phyloP scores from a whole-genome alignment of 345 rosid genomes.

The Firmiana major region DNA sequence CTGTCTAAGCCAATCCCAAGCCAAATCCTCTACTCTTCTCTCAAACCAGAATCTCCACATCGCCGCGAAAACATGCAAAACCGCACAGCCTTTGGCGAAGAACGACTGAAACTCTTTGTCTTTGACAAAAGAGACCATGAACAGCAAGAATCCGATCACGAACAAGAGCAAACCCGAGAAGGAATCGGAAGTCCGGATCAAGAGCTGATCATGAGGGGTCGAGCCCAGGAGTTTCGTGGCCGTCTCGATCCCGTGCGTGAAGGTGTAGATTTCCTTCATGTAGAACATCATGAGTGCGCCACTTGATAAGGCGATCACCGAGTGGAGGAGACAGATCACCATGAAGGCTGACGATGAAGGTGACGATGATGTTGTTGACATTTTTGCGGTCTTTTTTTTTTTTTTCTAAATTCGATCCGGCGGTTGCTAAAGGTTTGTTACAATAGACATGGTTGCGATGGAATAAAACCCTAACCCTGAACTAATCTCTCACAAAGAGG shows the following conservation, averaged over 20 bases:
- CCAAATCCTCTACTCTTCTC: slow-evolving; percentile 55
- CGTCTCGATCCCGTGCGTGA: slow-evolving; percentile 54
- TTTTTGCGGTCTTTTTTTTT: neutral
- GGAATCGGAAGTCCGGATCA: slow-evolving; percentile 67
- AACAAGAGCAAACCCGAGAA: slow-evolving; percentile 66
- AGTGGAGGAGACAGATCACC: slow-evolving; percentile 62
- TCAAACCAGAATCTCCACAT: slow-evolving; percentile 56
- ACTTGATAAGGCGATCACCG: slow-evolving; percentile 51
- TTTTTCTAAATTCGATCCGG: neutral
- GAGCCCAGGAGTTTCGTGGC: slow-evolving; percentile 58
- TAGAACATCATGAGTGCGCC: slow-evolving; percentile 68
- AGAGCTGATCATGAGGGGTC: slow-evolving; percentile 64
- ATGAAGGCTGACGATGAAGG: slow-evolving; percentile 37
- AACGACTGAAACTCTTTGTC: slow-evolving; percentile 57
- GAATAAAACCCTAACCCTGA: slow-evolving; percentile 9
- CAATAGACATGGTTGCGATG: slow-evolving; percentile 10
- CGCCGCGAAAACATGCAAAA: slow-evolving; percentile 50
- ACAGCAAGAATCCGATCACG: slow-evolving; percentile 53
- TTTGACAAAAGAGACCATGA: slow-evolving; percentile 62
- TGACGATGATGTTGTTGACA: slow-evolving; percentile 32
- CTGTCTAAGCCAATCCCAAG: slow-evolving; percentile 59
- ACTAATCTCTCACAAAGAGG: neutral
- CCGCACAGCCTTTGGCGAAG: slow-evolving; percentile 62
- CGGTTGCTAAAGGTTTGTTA: neutral
- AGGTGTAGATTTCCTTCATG: slow-evolving; percentile 50